Evolutionary conservation across 768 basidiomycete species (phyloP).

Genomic region (Serendipita sp.): DNA sequence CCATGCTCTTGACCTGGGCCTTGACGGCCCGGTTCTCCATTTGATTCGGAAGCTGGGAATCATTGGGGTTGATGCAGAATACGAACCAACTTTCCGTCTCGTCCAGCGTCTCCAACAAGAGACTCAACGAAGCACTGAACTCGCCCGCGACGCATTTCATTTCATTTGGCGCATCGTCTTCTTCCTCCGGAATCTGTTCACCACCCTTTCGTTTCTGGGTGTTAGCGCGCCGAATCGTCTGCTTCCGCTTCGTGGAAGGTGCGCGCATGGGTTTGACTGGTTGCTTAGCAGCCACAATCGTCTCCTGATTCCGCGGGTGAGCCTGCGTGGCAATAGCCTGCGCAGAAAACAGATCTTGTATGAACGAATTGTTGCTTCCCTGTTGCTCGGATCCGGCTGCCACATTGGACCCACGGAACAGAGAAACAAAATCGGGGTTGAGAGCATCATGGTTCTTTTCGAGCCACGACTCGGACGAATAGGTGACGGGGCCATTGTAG

Average conservation of each 20-base stretch:
- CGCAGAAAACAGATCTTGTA: conserved; percentile 74
- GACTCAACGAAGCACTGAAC: conserved; percentile 71
- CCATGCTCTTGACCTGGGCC: conserved; percentile 73
- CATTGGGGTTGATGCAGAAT: conserved; percentile 89
- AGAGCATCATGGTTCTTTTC: conserved; percentile 78
- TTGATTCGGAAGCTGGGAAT: conserved; percentile 87
- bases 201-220: conserved; percentile 18
- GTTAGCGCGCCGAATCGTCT: conserved; percentile 50
- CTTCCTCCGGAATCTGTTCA: conserved; percentile 28
- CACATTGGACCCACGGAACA: conserved; percentile 49
- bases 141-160: conserved; percentile 65
- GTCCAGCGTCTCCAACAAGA: conserved; percentile 71
- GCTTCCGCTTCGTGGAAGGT: conserved; percentile 76
- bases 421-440: conserved; percentile 83
- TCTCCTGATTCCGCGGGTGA: conserved; percentile 86
- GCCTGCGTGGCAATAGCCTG: conserved; percentile 86
- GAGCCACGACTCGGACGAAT: conserved; percentile 81
- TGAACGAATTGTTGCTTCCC: conserved; percentile 81
- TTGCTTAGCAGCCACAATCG: conserved; percentile 89
- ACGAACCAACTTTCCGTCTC: conserved; percentile 87
- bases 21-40: conserved; percentile 84
- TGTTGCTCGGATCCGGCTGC: conserved; percentile 42
- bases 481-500: conserved; percentile 80
- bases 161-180: conserved; percentile 26
- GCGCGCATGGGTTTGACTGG: conserved; percentile 87